Evolutionary conservation across 176 grass and related monocot species (phyloP), one percentile per base, ranked within the genome.

Genomic region (Tillandsia leiboldiana): DNA sequence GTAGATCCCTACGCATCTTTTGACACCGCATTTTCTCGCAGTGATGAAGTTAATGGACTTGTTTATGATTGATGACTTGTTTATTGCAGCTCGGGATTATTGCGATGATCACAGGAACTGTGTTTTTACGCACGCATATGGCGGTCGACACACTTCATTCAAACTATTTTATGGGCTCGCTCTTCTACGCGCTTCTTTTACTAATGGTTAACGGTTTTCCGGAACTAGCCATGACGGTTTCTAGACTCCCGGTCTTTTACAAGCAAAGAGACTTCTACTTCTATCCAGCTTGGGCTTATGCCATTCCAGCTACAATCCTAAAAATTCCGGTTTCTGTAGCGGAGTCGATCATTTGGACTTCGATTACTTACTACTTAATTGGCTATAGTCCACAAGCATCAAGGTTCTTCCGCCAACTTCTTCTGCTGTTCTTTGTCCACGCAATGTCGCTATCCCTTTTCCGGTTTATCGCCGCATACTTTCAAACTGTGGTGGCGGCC

Each of bases 231-330:
- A 82, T 96, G 88, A 76, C 92, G 48, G 24, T 84, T 70, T 71
- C 64, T 7, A 81, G 88, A 82, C 75, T 89, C 2, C 88, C 92
- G 12, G 79, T 86, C 18, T 96, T 96, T 47, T 96, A 84, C 75
- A 91, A 84, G 69, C 92, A 96, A 69, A 83, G 88, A 69, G 80
- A 96, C 42, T 54, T 82, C 42, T 83, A 82, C 75, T 89, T 96
- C 75, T 96, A 89, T 74, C 92, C 92, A 15, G 78, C 85, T 42
- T 96, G 92, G 92, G 83, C 92, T 72, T 96, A 91, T 82, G 66
- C 88, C 71, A 78, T 96, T 67, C 85, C 92, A 64, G 63, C 80
- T 68, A 79, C 78, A 56, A 73, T 91, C 9, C 63, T 96, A 50
- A 91, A 91, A 70, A 66, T 96, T 66, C 92, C 88, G 26, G 6